Evolutionary conservation across 345 rosid genomes (phyloP).

Genomic region (Arabis hirsuta): DNA sequence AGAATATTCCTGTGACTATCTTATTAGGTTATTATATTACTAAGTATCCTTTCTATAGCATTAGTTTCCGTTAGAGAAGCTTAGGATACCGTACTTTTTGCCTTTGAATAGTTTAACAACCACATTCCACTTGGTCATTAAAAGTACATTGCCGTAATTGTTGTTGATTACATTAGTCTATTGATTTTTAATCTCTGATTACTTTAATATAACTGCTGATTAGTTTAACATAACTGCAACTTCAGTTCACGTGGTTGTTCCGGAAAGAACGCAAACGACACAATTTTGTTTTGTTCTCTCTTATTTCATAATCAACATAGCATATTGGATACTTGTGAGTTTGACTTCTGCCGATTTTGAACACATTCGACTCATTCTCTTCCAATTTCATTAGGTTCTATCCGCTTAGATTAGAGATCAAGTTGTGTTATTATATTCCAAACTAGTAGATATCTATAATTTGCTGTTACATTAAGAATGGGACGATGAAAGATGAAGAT

Average conservation of each 20-base stretch:
- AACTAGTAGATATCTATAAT: neutral
- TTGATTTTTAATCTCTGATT: constrained; percentile 23
- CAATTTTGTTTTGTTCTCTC: neutral
- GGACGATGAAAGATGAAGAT: neutral
- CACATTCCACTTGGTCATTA: constrained; percentile 36
- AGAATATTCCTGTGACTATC: constrained; percentile 14
- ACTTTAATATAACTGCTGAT: neutral
- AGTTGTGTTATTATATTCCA: neutral
- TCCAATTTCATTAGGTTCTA: neutral
- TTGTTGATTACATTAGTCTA: constrained; percentile 20
- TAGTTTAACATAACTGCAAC: neutral
- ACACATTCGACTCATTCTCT: neutral
- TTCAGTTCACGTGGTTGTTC: constrained; percentile 35
- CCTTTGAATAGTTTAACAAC: constrained; percentile 33
- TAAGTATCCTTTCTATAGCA: constrained; percentile 3
- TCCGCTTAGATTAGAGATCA: neutral
- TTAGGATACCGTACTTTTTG: constrained; percentile 44
- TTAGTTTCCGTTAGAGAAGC: constrained; percentile 38
- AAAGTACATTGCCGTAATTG: constrained; percentile 39
- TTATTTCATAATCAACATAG: neutral
- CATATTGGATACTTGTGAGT: constrained; percentile 12
- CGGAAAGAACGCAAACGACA: constrained; percentile 27
- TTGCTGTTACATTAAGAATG: neutral
- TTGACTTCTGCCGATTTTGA: constrained; percentile 6
- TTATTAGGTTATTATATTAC: constrained; percentile 24